Base-by-base conservation (phyloP, 768 basidiomycete species). In the Boletus sensibilis region DNA sequence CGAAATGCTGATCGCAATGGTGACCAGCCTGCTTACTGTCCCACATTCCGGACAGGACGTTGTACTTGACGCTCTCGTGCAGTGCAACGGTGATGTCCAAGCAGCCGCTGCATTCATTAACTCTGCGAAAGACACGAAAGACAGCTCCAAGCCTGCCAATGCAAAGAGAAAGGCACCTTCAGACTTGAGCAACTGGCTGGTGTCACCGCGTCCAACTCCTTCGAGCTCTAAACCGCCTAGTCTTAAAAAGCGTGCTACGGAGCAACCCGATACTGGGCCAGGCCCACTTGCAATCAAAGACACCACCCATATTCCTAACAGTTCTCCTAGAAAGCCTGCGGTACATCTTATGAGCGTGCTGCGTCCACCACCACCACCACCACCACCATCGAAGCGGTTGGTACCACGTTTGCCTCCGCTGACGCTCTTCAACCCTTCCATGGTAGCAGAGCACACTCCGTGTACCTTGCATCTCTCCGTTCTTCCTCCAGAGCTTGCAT, bases 401-500 rank as follows among this genome's bases (percentile, higher is more conserved):
- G 34, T 53, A 38, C 61, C 61, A 6, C 77, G 79, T 49, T 69
- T 83, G 25, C 74, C 80, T n/a, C 90, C 90, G 7, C 69, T 92
- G 29, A 80, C 76, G 3, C 80, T 93, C 3, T 74, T 79, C 7
- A 86, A 76, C 44, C 83, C 90, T 18, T 70, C 76, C 18, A 75
- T 90, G 72, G 82, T 93, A 3, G 78, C 85, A 27, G 66, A 82
- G 60, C 81, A 92, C 66, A 87, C 83, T 0, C 87, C 92, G 0
- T 91, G 88, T 57, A 92, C 91, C 1, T 66, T 91, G 41, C 90
- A 92, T 68, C 70, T 75, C 18, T 82, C 85, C 13, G 66, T 88
- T 21, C 79, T 93, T 11, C 88, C 92, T 9, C 79, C 83, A 3
- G 86, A 90, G 45, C 80, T 93, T 18, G 91, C 92, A 0, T 90